Percentiles rank a stretch among this genome's conserved stretches.
phyloP scores from a whole-genome alignment of 129 eudicot species.

The Escallonia rubra region DNA sequence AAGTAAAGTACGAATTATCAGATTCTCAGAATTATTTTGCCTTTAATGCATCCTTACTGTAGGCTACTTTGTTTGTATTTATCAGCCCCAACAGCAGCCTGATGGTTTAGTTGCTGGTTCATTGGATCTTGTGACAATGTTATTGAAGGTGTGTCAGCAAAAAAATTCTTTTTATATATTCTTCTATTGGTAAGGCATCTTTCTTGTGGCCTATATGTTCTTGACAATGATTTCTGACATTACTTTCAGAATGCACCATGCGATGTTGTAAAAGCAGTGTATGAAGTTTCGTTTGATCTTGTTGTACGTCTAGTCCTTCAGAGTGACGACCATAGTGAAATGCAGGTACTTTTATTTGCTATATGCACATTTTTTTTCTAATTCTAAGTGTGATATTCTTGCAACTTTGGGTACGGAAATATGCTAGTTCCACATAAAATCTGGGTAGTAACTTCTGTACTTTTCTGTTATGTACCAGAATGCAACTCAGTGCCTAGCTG shows the following conservation, averaged over 20 bases:
- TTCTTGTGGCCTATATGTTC: neutral
- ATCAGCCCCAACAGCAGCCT: constrained; percentile 87
- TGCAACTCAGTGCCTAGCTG: constrained; percentile 95
- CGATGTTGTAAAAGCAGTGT: constrained; percentile 70
- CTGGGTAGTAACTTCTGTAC: constrained; percentile 5
- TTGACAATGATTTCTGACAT: constrained; percentile 12
- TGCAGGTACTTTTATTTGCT: constrained; percentile 56
- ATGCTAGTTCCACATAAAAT: neutral
- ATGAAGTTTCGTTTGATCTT: constrained; percentile 75
- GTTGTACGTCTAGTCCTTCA: constrained; percentile 67
- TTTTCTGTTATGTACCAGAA: constrained; percentile 42
- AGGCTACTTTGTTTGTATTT: constrained; percentile 2
- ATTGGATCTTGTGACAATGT: constrained; percentile 86
- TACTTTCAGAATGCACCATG: constrained; percentile 62
- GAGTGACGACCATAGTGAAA: constrained; percentile 85
- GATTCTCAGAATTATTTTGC: constrained; percentile 6
- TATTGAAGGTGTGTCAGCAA: constrained; percentile 54
- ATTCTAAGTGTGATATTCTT: neutral
- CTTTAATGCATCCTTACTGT: constrained; percentile 13
- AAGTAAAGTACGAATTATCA: constrained; percentile 44
- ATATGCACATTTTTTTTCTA: neutral
- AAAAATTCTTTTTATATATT: neutral
- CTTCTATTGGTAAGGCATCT: neutral
- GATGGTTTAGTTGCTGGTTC: constrained; percentile 96
- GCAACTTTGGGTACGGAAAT: neutral